Percentiles rank a stretch among this genome's conserved stretches.
These are phyloP conservation scores for Colletotrichum noveboracense DNA, from an alignment of 2,329 filamentous ascomycete species.

Conservation along the genomic window DNA sequence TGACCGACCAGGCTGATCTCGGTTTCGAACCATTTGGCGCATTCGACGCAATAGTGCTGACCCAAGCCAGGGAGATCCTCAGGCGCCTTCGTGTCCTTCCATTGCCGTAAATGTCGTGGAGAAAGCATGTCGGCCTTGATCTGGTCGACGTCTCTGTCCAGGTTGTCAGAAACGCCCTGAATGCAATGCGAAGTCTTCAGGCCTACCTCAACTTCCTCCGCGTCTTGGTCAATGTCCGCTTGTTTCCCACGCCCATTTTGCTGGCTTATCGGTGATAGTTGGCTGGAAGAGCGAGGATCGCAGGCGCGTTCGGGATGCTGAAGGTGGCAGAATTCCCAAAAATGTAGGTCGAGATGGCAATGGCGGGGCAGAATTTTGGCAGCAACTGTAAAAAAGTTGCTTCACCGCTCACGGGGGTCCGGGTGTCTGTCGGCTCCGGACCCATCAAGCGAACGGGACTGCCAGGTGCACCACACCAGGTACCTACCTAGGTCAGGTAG, in stretches of 20 bases:
- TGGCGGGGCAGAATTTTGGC: slow-evolving; percentile 11
- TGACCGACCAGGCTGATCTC: slow-evolving; percentile 79
- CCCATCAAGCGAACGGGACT: not conserved
- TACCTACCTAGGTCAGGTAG: not conserved
- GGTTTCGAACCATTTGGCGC: slow-evolving; percentile 95
- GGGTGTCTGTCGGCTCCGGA: not conserved
- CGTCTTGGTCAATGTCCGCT: slow-evolving; percentile 75
- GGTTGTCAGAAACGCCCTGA: not conserved
- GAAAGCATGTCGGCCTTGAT: slow-evolving; percentile 82
- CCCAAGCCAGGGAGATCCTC: slow-evolving; percentile 92
- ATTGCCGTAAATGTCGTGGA: slow-evolving; percentile 79
- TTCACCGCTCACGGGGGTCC: not conserved
- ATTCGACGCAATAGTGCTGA: slow-evolving; percentile 87
- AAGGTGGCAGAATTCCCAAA: slow-evolving; percentile 4
- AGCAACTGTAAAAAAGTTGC: slow-evolving; percentile 4
- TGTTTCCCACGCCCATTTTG: slow-evolving; percentile 72
- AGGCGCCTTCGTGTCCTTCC: slow-evolving; percentile 76
- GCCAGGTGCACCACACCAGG: no score
- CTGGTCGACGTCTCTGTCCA: slow-evolving; percentile 86
- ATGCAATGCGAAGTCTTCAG: slow-evolving; percentile 16
- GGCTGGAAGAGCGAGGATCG: not conserved
- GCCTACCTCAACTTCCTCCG: slow-evolving; percentile 72
- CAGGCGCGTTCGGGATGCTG: not conserved
- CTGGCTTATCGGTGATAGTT: not conserved
- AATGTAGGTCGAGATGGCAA: not conserved